Evolutionary conservation across 495 filamentous ascomycete species (phyloP).

Genomic region (Tuber aestivum): DNA sequence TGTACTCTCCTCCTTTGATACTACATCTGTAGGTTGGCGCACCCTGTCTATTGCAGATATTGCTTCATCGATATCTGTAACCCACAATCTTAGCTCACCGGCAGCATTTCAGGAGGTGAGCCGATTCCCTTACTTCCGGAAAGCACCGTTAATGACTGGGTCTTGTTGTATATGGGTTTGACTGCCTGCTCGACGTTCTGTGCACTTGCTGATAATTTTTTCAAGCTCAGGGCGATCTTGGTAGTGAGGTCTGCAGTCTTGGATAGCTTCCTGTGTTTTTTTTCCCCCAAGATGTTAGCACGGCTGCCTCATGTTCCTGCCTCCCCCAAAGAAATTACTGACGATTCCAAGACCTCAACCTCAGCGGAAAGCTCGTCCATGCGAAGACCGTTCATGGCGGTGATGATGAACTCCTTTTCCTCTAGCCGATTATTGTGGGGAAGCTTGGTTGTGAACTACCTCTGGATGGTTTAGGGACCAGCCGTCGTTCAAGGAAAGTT

Average conservation of each 20-base stretch:
- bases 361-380: conserved; percentile 59
- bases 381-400: conserved; percentile 39
- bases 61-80: conserved; percentile 74
- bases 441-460: background rate
- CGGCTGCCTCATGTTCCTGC: background rate
- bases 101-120: conserved; percentile 11
- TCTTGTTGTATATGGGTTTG: conserved; percentile 88
- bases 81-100: conserved; percentile 12
- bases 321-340: conserved; percentile 7
- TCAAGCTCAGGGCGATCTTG: conserved; percentile 84
- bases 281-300: conserved; percentile 14
- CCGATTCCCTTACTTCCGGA: conserved; percentile 58
- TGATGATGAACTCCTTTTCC: background rate
- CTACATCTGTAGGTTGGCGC: conserved; percentile 79
- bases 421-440: background rate
- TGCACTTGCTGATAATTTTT: conserved; percentile 75
- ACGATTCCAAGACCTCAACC: conserved; percentile 60
- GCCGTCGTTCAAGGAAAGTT: conserved; percentile 6
- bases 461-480: background rate
- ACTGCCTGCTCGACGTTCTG: conserved; percentile 87
- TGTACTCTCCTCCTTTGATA: conserved; percentile 80
- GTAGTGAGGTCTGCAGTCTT: conserved; percentile 72
- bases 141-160: conserved; percentile 74
- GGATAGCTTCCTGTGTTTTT: conserved; percentile 47
- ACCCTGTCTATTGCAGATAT: conserved; percentile 80